phyloP scores from a whole-genome alignment of 1,284 basidiomycete genomes.

The Ceratobasidium sp. region DNA sequence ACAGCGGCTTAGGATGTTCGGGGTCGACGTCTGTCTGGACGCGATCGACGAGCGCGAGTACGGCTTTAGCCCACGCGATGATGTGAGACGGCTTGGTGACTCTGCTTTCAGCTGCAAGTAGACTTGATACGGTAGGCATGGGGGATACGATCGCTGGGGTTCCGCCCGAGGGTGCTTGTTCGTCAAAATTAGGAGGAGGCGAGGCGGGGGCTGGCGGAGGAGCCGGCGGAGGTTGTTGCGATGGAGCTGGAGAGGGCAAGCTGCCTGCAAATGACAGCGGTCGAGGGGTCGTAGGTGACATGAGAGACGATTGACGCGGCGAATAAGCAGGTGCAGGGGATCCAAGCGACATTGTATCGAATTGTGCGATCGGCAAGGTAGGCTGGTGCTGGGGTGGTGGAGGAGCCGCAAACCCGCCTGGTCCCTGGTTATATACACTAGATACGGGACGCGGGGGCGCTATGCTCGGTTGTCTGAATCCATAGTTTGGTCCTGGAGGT shows the following conservation, averaged over 20 bases:
- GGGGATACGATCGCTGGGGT: conserved; percentile 55
- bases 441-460: conserved; percentile 25
- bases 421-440: conserved; percentile 9
- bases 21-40: conserved; percentile 59
- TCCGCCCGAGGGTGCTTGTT: conserved; percentile 21
- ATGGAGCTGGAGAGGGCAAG: not conserved
- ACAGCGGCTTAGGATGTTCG: conserved; percentile 68
- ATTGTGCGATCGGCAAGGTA: conserved; percentile 22
- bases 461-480: conserved; percentile 10
- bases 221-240: not conserved
- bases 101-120: conserved; percentile 67
- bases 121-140: conserved; percentile 71
- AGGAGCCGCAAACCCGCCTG: conserved; percentile 25
- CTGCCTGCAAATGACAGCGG: conserved; percentile 25
- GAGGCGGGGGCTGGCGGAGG: conserved; percentile 23
- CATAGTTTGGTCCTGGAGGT: conserved; percentile 14
- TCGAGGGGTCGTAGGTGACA: conserved; percentile 8
- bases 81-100: conserved; percentile 70
- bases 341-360: conserved; percentile 29
- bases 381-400: conserved; percentile 37
- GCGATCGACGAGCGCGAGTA: conserved; percentile 83
- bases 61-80: conserved; percentile 83
- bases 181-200: conserved; percentile 36
- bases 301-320: conserved; percentile 37
- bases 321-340: conserved; percentile 5